Percentiles rank a stretch among this genome's conserved stretches.
phyloP scores from a whole-genome alignment of 148 eudicot species.

The Salicornia ramosissima region DNA sequence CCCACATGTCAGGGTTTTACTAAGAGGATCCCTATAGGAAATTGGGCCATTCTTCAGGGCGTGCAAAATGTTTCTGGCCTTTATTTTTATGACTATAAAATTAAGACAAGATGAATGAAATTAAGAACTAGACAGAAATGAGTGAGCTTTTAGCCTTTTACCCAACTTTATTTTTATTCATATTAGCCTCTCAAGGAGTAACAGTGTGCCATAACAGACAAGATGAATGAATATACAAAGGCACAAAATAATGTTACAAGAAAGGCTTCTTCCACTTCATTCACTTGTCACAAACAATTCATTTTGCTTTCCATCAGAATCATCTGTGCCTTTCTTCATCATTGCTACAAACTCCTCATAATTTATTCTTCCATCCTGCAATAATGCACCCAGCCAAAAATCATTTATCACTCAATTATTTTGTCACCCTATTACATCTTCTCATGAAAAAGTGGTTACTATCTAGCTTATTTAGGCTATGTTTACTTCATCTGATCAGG shows the following conservation, averaged over 20 bases:
- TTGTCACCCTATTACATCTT: too few relatives aligned
- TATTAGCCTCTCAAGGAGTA: neutral
- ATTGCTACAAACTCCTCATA: constrained; percentile 72
- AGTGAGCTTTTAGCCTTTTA: neutral
- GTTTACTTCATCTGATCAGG: too few relatives aligned
- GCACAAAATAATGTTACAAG: constrained; percentile 2
- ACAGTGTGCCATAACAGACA: neutral
- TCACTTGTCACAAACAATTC: constrained; percentile 14
- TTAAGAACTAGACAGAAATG: too few relatives aligned
- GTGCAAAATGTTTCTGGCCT: too few relatives aligned
- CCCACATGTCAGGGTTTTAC: too few relatives aligned
- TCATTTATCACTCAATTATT: neutral
- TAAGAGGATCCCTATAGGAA: too few relatives aligned
- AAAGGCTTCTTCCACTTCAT: neutral
- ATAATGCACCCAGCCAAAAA: neutral
- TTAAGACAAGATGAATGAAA: too few relatives aligned
- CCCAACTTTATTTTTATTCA: neutral
- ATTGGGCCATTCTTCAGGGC: too few relatives aligned
- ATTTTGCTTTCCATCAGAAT: constrained; percentile 30
- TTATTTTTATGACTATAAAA: too few relatives aligned
- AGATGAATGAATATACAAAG: neutral
- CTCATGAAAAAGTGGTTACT: too few relatives aligned
- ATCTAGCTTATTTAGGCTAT: too few relatives aligned
- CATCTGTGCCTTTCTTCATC: constrained; percentile 72
- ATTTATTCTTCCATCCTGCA: constrained; percentile 76